Base-by-base conservation (phyloP, 192 early-diverging fungal genomes). In the Coemansia reversa region DNA sequence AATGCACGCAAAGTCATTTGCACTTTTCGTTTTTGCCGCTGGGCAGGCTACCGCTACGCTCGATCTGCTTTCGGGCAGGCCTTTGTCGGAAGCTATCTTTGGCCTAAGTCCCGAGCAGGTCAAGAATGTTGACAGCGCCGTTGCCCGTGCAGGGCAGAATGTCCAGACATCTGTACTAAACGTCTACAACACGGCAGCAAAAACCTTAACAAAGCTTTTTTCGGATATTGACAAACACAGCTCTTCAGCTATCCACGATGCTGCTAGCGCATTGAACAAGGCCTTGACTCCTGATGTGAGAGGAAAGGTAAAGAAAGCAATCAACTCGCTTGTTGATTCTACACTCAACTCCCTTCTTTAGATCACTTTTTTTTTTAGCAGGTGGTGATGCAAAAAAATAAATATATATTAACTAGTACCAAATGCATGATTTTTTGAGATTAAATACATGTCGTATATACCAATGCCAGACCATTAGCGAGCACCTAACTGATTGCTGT, bases 231-330 rank as follows among this genome's bases (percentile, higher is more conserved):
- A 81, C 55, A 81, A 81, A 69, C 63, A 51, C 69, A 70, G 72
- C 65, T 70, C 65, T 1, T 42, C 77, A 0, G 60, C 77, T 28
- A 45, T 80, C 24, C 57, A 22, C n/a, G 77, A 80, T 25, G 77
- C 77, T 19, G 19, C 72, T 1, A 56, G 33, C 9, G 68, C 77
- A 16, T 39, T 80, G 3, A 49, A 52, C 53, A 80, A 80, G 77
- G 77, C 77, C 0, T 27, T 80, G 55, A 80, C 77, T n/a, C 77
- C 77, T 18, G 77, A 80, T 18, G 58, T 80, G 42, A 80, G 55
- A 62, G 65, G 67, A 42, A 80, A 80, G 66, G 52, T 80, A 23
- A 80, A 80, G 66, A 80, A 80, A 68, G 77, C 77, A 16, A 71
- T 80, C 29, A 62, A 33, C 39, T 71, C 77, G 35, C 51, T 80